Conservation (phyloP, 2,329 filamentous ascomycete species). For the Botryosphaeria dothidea region DNA sequence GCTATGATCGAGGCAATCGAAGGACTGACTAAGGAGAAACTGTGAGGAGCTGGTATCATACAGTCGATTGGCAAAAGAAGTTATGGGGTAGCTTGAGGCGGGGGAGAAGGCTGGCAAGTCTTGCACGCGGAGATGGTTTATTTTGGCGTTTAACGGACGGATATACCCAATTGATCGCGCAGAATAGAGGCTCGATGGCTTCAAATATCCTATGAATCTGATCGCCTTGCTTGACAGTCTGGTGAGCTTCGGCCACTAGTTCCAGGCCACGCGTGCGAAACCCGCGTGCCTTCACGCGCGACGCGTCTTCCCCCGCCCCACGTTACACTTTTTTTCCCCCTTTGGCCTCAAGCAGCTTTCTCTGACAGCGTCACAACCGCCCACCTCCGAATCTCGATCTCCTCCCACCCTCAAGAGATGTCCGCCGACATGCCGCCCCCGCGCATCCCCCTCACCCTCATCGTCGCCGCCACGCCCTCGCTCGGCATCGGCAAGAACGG, state of each 20-base stretch:
- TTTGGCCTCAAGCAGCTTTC: neutral
- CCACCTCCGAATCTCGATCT: no score
- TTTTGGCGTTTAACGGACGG: slow-evolving; percentile 1
- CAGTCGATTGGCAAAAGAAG: neutral
- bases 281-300: neutral
- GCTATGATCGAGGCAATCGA: slow-evolving; percentile 49
- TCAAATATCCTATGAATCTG: neutral
- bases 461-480: slow-evolving; percentile 86
- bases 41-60: neutral
- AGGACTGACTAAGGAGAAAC: slow-evolving; percentile 21
- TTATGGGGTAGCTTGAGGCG: neutral
- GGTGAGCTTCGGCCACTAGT: neutral
- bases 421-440: neutral
- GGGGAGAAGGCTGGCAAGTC: neutral
- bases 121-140: neutral
- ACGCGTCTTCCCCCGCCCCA: slow-evolving; percentile 10
- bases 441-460: slow-evolving; percentile 71
- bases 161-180: slow-evolving; percentile 8
- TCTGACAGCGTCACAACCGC: neutral
- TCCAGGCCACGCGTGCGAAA: neutral
- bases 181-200: neutral
- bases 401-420: neutral
- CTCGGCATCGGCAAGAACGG: slow-evolving; percentile 86
- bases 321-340: neutral
- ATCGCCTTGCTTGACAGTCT: neutral